Conservation (phyloP, 2,329 filamentous ascomycete species). For the Beauveria bassiana region DNA sequence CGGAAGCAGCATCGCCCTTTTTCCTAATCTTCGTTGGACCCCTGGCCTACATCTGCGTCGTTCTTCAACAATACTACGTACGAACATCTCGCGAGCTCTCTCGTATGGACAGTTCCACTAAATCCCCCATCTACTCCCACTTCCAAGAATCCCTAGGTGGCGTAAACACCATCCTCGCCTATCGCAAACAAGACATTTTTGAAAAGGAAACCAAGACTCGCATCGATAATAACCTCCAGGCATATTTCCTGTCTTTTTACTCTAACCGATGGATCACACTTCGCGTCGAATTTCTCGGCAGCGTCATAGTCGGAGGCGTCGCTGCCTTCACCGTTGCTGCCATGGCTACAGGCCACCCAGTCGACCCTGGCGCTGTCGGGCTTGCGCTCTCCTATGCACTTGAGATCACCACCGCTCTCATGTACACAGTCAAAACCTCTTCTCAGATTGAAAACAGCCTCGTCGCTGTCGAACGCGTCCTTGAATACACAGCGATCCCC, state of each 20-base stretch:
- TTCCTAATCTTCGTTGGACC: slow-evolving; percentile 63
- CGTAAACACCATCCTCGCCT: slow-evolving; percentile 83
- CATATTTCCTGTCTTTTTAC: slow-evolving; percentile 84
- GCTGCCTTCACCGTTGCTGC: slow-evolving; percentile 71
- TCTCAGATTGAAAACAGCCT: slow-evolving; percentile 96
- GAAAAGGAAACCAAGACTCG: slow-evolving; percentile 85
- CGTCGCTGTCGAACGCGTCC: slow-evolving; percentile 83
- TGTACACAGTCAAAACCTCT: slow-evolving; percentile 91
- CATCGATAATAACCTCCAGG: slow-evolving; percentile 78
- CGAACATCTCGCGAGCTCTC: slow-evolving; percentile 85
- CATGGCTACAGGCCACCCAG: slow-evolving; percentile 54
- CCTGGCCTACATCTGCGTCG: slow-evolving; percentile 67
- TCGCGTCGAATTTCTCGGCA: slow-evolving; percentile 82
- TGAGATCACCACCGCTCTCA: slow-evolving; percentile 85
- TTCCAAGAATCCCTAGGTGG: slow-evolving; percentile 89
- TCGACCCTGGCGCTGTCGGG: slow-evolving; percentile 69
- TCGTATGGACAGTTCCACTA: slow-evolving; percentile 78
- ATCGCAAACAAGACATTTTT: slow-evolving; percentile 73
- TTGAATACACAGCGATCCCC: slow-evolving; percentile 78
- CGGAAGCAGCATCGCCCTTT: slow-evolving; percentile 67
- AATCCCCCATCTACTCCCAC: slow-evolving; percentile 86
- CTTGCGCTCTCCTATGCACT: slow-evolving; percentile 86
- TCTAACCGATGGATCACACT: slow-evolving; percentile 83
- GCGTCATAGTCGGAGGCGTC: slow-evolving; percentile 74
- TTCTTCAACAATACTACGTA: slow-evolving; percentile 87